Conservation (phyloP, 148 eudicot species). For the Fagopyrum homotropicum region DNA sequence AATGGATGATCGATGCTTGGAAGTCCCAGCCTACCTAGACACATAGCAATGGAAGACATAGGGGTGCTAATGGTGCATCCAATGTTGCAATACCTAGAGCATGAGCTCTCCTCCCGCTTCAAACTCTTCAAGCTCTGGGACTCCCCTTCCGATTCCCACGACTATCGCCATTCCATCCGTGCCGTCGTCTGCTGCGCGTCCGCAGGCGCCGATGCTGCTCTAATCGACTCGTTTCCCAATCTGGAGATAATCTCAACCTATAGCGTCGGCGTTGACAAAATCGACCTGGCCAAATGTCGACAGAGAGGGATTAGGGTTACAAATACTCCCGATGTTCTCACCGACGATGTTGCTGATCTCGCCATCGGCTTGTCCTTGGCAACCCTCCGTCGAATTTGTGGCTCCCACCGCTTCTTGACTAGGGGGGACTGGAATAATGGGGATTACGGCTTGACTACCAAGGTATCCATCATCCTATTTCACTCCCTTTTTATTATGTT, state of each 20-base stretch:
- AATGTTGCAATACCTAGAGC: slow-evolving; percentile 40
- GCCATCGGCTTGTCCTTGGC: slow-evolving; percentile 34
- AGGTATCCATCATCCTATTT: slow-evolving; percentile 25
- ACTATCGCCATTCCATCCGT: slow-evolving; percentile 27
- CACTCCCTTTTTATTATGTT: neutral
- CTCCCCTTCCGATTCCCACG: slow-evolving; percentile 12
- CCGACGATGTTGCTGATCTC: slow-evolving; percentile 65
- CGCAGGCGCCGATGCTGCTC: slow-evolving; percentile 37
- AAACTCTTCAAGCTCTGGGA: slow-evolving; percentile 32
- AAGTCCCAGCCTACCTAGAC: too few relatives aligned
- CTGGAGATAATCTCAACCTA: slow-evolving; percentile 49
- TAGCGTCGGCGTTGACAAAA: slow-evolving; percentile 68
- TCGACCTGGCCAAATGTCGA: slow-evolving; percentile 28
- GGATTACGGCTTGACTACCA: slow-evolving; percentile 32
- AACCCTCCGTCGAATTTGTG: slow-evolving; percentile 44
- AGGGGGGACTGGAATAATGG: slow-evolving; percentile 37
- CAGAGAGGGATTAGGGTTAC: slow-evolving; percentile 14
- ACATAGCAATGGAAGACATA: slow-evolving; percentile 30
- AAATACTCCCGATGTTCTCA: slow-evolving; percentile 20
- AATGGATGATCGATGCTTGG: too few relatives aligned
- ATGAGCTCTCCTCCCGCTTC: slow-evolving; percentile 28
- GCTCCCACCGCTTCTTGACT: slow-evolving; percentile 39
- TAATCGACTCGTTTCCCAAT: slow-evolving; percentile 55
- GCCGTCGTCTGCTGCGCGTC: slow-evolving; percentile 44
- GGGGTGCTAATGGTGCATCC: slow-evolving; percentile 32